These are phyloP conservation scores for Raphanus hybrid DNA, from an alignment of 441 rosid genomes.

Conservation along the genomic window DNA sequence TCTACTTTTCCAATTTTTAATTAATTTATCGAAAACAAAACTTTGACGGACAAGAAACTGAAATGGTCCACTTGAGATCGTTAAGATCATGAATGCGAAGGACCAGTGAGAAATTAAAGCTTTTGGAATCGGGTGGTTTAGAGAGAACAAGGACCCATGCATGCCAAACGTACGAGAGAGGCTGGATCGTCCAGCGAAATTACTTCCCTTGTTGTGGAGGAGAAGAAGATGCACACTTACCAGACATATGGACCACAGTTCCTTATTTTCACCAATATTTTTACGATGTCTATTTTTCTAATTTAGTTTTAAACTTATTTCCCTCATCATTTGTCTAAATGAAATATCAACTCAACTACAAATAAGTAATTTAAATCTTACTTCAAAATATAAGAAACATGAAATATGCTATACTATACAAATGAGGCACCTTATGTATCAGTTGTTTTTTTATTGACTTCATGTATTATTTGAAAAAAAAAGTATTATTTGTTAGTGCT, in stretches of 20 bases:
- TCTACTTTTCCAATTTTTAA: neutral
- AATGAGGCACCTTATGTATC: neutral
- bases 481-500: too few relatives aligned
- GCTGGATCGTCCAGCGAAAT: constrained; percentile 37
- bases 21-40: neutral
- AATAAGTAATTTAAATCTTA: neutral
- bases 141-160: constrained; percentile 25
- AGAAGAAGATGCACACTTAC: constrained; percentile 18
- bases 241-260: constrained; percentile 33
- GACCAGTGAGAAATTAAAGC: constrained; percentile 43
- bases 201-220: constrained; percentile 36
- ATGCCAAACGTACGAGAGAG: constrained; percentile 38
- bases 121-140: constrained; percentile 37
- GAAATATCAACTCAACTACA: neutral
- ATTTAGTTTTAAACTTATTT: neutral
- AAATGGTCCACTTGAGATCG: constrained; percentile 43
- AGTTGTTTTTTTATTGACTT: too few relatives aligned
- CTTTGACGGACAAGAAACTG: constrained; percentile 25
- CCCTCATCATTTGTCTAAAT: constrained; percentile 11
- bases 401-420: neutral
- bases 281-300: neutral
- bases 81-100: constrained; percentile 40
- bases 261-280: neutral
- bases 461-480: neutral
- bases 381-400: neutral